Percentiles rank a stretch among this genome's conserved stretches.
Evolutionary conservation across 2,329 filamentous ascomycete species (phyloP).

Genomic region (Arthrobotrys entomopaga): DNA sequence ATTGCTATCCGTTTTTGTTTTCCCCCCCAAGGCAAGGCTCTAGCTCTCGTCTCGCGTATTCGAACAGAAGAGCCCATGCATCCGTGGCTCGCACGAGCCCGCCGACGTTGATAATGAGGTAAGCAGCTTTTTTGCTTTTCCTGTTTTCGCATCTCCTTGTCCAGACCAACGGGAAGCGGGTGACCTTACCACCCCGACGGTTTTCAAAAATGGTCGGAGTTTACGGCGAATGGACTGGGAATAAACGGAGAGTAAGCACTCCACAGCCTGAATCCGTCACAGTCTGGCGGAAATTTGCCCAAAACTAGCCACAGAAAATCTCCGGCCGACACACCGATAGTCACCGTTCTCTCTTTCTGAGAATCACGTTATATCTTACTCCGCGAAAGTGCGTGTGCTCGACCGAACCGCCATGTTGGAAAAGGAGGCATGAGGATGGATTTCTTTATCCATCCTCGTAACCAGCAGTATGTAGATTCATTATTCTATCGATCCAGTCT

Average conservation of each 20-base stretch:
- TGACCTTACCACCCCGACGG: slow-evolving; percentile 44
- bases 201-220: slow-evolving; percentile 40
- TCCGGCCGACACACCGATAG: slow-evolving; percentile 51
- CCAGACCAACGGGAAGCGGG: slow-evolving; percentile 48
- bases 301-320: slow-evolving; percentile 52
- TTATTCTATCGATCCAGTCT: no score
- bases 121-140: slow-evolving; percentile 17
- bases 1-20: slow-evolving; percentile 49
- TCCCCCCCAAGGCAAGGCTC: slow-evolving; percentile 11
- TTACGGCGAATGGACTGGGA: slow-evolving; percentile 50
- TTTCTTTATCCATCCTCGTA: no score
- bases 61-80: slow-evolving; percentile 19
- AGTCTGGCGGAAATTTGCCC: slow-evolving; percentile 26
- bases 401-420: neutral
- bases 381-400: slow-evolving; percentile 16
- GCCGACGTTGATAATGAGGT: slow-evolving; percentile 35
- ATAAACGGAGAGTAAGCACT: slow-evolving; percentile 53
- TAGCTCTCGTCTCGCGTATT: no score
- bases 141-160: slow-evolving; percentile 31
- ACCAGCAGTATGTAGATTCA: no score
- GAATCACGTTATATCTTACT: slow-evolving; percentile 19
- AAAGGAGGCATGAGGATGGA: neutral
- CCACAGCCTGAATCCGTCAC: slow-evolving; percentile 46
- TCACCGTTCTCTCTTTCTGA: slow-evolving; percentile 20
- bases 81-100: slow-evolving; percentile 49